Conservation (phyloP, 192 early-diverging fungal genomes). For the Coemansia sp. region DNA sequence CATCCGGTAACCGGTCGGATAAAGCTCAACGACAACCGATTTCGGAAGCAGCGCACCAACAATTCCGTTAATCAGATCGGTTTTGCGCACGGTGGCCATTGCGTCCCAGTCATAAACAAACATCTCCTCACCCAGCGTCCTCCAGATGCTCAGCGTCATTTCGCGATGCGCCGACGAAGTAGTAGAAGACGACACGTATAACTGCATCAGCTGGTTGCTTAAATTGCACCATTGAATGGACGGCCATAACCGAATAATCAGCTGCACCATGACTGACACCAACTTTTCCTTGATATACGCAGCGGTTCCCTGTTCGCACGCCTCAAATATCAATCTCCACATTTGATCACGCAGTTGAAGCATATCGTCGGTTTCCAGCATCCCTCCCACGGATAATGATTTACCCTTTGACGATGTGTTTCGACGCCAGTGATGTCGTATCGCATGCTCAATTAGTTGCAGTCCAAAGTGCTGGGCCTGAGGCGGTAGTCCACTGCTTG, state of each 20-base stretch:
- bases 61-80: constrained; percentile 44
- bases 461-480: constrained; percentile 45
- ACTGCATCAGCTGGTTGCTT: constrained; percentile 30
- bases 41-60: constrained; percentile 39
- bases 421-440: constrained; percentile 16
- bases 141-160: constrained; percentile 41
- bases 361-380: constrained; percentile 4
- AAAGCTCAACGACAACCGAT: constrained; percentile 26
- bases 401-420: neutral
- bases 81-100: constrained; percentile 31
- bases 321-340: constrained; percentile 17
- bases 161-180: constrained; percentile 14
- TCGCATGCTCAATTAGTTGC: constrained; percentile 39
- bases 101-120: constrained; percentile 49
- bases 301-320: constrained; percentile 4
- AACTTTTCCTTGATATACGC: constrained; percentile 44
- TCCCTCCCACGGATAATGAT: neutral
- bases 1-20: constrained; percentile 42
- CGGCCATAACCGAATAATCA: constrained; percentile 40
- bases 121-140: constrained; percentile 48
- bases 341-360: constrained; percentile 24
- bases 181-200: constrained; percentile 12
- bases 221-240: constrained; percentile 33
- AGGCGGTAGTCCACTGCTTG: constrained; percentile 9
- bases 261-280: constrained; percentile 35